Percentiles rank a stretch among this genome's conserved stretches.
These are phyloP conservation scores for Pyrus communis DNA, from an alignment of 306 rosid species.

Conservation along the genomic window DNA sequence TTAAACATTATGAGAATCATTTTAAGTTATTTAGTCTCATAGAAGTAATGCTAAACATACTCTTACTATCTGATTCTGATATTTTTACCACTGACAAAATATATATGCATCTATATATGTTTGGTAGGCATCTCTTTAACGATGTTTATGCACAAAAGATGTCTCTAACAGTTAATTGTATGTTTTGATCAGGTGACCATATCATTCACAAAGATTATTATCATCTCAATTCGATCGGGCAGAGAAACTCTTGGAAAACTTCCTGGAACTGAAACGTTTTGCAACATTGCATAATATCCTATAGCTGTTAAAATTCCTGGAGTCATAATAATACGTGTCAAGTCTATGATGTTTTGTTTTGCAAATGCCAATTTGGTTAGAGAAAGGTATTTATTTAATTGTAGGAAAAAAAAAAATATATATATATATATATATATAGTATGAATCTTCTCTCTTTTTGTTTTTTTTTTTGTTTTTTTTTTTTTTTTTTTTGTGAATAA, in stretches of 20 bases:
- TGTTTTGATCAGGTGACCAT: constrained; percentile 43
- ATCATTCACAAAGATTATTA: constrained; percentile 64
- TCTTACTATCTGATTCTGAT: too few species aligned
- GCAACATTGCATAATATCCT: constrained; percentile 63
- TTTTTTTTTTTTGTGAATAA: too few species aligned
- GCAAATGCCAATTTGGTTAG: constrained; percentile 71
- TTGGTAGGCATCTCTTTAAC: too few species aligned
- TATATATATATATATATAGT: too few species aligned
- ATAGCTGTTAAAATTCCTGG: constrained; percentile 71
- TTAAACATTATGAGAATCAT: too few species aligned
- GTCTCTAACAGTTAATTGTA: not conserved
- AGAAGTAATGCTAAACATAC: too few species aligned
- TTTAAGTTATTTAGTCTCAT: too few species aligned
- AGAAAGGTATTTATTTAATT: constrained; percentile 41
- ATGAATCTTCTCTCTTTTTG: too few species aligned
- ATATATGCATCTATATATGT: too few species aligned
- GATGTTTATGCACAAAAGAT: not conserved
- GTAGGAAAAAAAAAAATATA: not conserved
- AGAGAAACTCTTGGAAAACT: constrained; percentile 65
- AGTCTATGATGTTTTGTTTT: constrained; percentile 70
- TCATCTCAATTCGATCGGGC: constrained; percentile 61
- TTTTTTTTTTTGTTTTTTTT: too few species aligned
- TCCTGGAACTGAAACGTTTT: constrained; percentile 66
- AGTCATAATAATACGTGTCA: constrained; percentile 46
- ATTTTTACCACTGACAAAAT: too few species aligned